Evolutionary conservation across 2,329 filamentous ascomycete species (phyloP), one percentile per base, ranked within the genome.

Genomic region (Neocucurbitaria cava): DNA sequence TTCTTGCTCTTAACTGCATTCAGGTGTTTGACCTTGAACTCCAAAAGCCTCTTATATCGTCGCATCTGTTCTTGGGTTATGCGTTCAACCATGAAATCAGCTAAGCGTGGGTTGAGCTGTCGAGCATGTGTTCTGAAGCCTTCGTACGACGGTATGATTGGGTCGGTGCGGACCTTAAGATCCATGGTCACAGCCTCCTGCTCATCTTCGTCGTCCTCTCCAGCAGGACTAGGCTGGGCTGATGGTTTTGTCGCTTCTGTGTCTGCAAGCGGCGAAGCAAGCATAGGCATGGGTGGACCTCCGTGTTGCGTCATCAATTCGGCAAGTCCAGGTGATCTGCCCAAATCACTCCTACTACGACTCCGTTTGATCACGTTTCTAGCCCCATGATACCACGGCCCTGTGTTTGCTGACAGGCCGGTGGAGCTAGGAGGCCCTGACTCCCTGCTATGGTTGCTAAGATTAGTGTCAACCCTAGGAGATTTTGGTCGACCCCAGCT

Each of bases 11-110:
- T 79, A 1, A 89, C 84, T 2, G 82, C 80, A 42, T 83, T 81
- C 1, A 87, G 78, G 69, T 96, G 92, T 65, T 89, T 89, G 51
- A 91, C 81, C 68, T 87, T 89, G 58, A 83, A 79, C 33, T 86
- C 87, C 26, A 94, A 80, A 15, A 97, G 79, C 24, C 85, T 85
- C 73, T 93, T 95, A 76, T 93, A 96, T 50, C 92, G 86, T 54
- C 87, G 81, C 42, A 89, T 80, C 72, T 96, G 91, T 68, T 96
- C 92, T 61, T 91, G 85, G 0, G 90, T 90, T 62, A 96, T 89
- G 41, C 92, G 87, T 26, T 95, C 89, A 13, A 94, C 85, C 59
- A 97, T 81, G 73, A 87, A 82, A 8, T 82, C 77, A n/a, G 80
- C 79, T 52, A 96, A 79, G 10, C 82, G 78, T n/a, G 91, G 91